These are phyloP conservation scores for Fusarium coffeatum DNA, from an alignment of 2,329 filamentous ascomycete genomes.

Conservation along the genomic window DNA sequence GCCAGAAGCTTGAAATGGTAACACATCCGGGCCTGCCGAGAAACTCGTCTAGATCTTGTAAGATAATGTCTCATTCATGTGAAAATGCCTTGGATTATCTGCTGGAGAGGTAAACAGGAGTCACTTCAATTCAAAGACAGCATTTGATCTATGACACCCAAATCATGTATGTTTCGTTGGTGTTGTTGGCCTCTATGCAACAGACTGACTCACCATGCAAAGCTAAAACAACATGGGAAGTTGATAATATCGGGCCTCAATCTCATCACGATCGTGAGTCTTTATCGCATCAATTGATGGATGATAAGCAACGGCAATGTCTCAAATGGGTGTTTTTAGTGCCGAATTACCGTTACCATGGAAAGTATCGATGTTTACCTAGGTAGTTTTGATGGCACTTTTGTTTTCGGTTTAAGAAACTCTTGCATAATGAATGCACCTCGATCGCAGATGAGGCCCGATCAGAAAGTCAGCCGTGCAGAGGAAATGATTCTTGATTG, in stretches of 20 bases:
- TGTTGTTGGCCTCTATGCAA: not conserved
- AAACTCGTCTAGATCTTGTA: not conserved
- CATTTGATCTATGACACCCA: not conserved
- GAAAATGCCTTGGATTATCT: not conserved
- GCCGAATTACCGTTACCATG: constrained; percentile 8
- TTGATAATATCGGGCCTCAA: constrained; percentile 15
- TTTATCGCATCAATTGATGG: constrained; percentile 1
- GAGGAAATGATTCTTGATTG: constrained; percentile 1
- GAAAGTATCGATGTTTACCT: not conserved
- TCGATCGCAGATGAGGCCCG: constrained; percentile 22
- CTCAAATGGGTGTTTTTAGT: constrained; percentile 18
- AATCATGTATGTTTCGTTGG: not conserved
- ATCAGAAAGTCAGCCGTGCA: constrained; percentile 14
- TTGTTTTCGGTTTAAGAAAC: constrained; percentile 16
- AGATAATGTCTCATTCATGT: constrained; percentile 18
- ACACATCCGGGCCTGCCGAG: constrained; percentile 11
- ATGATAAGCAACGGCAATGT: constrained; percentile 13
- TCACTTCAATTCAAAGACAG: not conserved
- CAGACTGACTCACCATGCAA: constrained; percentile 2
- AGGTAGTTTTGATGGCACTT: not conserved
- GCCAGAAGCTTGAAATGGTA: constrained; percentile 8
- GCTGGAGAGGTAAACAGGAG: not conserved
- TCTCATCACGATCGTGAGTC: not conserved
- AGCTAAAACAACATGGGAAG: not conserved
- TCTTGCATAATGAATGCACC: constrained; percentile 8